Evolutionary conservation across 129 eudicot species (phyloP).

Genomic region (sunflower (Helianthus annuus)): HanXRQr2.0-SUNRISE NC_035436.2:45680711-45681210

Average conservation of each 20-base stretch:
- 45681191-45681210: no score
- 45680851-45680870: neutral
- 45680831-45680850: conserved; percentile 55
- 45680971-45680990: no score
- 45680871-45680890: neutral
- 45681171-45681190: no score
- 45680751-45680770: conserved; percentile 33
- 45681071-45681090: conserved; percentile 23
- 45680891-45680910: neutral
- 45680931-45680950: conserved; percentile 95
- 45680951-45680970: no score
- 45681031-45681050: conserved; percentile 35
- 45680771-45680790: conserved; percentile 92
- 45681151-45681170: no score
- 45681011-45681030: no score
- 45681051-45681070: conserved; percentile 34
- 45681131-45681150: no score
- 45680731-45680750: neutral
- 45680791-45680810: conserved; percentile 96
- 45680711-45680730: conserved; percentile 1
- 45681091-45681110: conserved; percentile 41
- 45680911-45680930: conserved; percentile 9
- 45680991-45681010: no score
- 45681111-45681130: conserved; percentile 40
- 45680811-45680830: conserved; percentile 91